Percentiles rank a stretch among this genome's conserved stretches.
phyloP scores from a whole-genome alignment of 139 green algal genomes.

The Pleodorina starrii region DNA sequence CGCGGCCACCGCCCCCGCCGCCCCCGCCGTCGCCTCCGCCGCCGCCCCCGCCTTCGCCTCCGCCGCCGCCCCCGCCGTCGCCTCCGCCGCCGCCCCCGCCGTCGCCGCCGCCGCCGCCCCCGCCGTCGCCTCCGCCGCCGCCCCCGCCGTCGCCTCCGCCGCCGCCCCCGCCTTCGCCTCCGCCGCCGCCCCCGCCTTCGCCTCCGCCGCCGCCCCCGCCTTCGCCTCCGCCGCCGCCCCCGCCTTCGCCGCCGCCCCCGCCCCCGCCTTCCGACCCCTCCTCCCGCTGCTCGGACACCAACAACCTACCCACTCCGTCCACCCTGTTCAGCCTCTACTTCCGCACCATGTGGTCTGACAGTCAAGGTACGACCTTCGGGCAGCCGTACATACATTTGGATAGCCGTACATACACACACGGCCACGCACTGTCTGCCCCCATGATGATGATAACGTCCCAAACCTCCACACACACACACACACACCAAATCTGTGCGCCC shows the following conservation, averaged over 20 bases:
- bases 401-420: too few relatives aligned
- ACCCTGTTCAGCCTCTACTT: slow-evolving; percentile 2
- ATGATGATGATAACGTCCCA: too few relatives aligned
- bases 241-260: neutral
- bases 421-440: too few relatives aligned
- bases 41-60: neutral
- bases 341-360: neutral
- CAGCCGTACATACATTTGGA: too few relatives aligned
- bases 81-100: neutral
- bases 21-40: neutral
- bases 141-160: neutral
- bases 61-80: neutral
- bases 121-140: neutral
- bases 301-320: neutral
- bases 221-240: neutral
- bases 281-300: neutral
- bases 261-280: neutral
- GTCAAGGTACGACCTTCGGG: neutral
- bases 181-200: neutral
- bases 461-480: too few relatives aligned
- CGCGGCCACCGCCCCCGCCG: neutral
- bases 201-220: neutral
- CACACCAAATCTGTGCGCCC: too few relatives aligned
- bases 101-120: neutral
- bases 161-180: neutral